A percentile compares a stretch with the other conserved stretches of the same genome.
Evolutionary conservation across 164 flowering plant species (phyloP).

Genomic region (Chimonanthus salicifolius): DNA sequence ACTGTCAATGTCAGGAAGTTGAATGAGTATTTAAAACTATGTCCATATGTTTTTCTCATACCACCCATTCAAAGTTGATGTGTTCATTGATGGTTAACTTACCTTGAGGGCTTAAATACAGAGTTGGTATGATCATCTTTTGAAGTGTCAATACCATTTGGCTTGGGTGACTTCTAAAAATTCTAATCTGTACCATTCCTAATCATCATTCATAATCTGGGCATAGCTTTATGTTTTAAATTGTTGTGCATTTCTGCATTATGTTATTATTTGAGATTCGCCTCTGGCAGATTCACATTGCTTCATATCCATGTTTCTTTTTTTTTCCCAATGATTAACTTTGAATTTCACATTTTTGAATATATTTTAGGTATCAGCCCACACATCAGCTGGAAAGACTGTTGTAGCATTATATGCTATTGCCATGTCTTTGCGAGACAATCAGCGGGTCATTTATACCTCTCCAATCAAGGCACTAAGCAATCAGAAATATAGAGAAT

Average conservation of each 20-base stretch:
- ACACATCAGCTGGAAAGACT: conserved; percentile 98
- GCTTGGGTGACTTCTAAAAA: neutral
- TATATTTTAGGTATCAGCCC: conserved; percentile 78
- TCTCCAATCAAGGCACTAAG: conserved; percentile 99
- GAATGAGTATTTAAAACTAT: no score
- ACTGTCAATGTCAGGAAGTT: no score
- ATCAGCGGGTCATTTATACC: conserved; percentile 90
- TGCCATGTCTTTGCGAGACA: conserved; percentile 83
- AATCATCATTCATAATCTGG: neutral
- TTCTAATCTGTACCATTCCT: neutral
- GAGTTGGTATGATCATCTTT: no score
- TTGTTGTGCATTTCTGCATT: neutral
- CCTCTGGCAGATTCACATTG: no score
- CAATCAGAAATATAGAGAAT: conserved; percentile 92
- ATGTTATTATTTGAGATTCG: neutral
- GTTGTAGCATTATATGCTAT: conserved; percentile 93
- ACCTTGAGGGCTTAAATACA: no score
- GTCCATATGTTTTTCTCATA: no score
- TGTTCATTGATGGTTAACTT: no score
- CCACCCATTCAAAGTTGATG: no score
- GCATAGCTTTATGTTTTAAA: neutral
- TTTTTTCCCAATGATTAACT: neutral
- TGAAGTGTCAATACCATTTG: no score
- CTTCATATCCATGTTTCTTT: neutral
- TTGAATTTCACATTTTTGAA: neutral